A percentile compares a stretch with the other conserved stretches of the same genome.
Conservation (phyloP, 139 green algal genomes). For the Chlorella sp. region DNA sequence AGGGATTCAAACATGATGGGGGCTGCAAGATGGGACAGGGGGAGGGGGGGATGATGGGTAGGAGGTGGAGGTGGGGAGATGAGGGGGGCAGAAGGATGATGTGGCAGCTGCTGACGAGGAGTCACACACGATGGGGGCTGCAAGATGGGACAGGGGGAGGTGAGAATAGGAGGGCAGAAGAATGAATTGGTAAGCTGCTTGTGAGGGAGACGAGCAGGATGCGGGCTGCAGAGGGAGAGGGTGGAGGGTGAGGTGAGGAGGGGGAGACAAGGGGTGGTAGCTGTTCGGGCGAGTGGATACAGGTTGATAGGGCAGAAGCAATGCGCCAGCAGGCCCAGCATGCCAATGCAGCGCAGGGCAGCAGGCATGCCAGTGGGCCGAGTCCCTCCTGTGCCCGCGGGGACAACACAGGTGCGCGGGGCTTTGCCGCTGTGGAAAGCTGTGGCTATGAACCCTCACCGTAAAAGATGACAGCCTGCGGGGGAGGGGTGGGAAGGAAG, state of each 20-base stretch:
- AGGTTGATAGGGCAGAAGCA: neutral
- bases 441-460: neutral
- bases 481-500: no score
- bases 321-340: no score
- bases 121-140: conserved; percentile 28
- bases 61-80: no score
- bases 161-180: no score
- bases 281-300: no score
- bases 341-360: no score
- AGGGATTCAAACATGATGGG: conserved; percentile 29
- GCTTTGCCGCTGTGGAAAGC: neutral
- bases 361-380: no score
- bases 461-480: conserved; percentile 27
- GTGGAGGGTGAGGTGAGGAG: no score
- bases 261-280: no score
- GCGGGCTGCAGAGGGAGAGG: conserved; percentile 5
- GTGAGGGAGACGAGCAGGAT: conserved; percentile 17
- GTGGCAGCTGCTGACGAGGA: neutral
- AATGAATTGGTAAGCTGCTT: no score
- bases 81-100: no score
- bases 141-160: neutral
- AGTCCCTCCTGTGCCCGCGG: no score
- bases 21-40: neutral
- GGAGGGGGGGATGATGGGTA: neutral
- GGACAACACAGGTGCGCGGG: neutral